Base-by-base conservation (phyloP, 1,284 basidiomycete species). In the Ustilago trichophora region DNA sequence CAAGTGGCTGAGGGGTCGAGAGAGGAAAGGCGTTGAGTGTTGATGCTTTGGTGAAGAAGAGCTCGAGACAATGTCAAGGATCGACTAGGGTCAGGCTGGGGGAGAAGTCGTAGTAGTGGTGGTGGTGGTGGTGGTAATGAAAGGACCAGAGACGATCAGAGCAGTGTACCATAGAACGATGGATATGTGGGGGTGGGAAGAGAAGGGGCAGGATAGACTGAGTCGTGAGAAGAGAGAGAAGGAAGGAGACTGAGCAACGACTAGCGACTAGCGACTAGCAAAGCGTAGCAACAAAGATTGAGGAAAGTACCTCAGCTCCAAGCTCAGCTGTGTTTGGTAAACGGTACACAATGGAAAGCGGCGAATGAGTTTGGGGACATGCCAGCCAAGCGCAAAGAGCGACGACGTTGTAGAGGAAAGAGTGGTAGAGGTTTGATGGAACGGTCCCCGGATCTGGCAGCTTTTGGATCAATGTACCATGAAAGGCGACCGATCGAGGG, bases 281-380 rank as follows among this genome's bases (percentile, higher is more conserved):
- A 31, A 22, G 16, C 50, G 49, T 42, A 12, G 24, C 12, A 43
- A 19, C 3, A 4, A 25, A 29, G 13, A 37, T 13, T 18, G 33
- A 34, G n/a, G 29, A 24, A 24, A 25, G 37, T 47, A 53, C 37
- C 49, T 42, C 33, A 52, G 35, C 19, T 36, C 19, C 13, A n/a
- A 29, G 36, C 22, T 18, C 19, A 27, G 33, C 40, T n/a, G n/a
- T 36, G 22, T 36, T 24, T 44, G 56, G 49, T 48, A 48, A 43
- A 24, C 27, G 51, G 51, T 60, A 54, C 58, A 41, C 31, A 47
- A 38, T 32, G 50, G 22, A 15, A 45, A 44, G 32, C 58, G 42
- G 51, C 46, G 42, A 50, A 33, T 60, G 50, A 16, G n/a, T n/a
- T 35, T 60, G 50, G 12, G 27, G 27, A 8, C 24, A 27, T 7